These are phyloP conservation scores for Pseudogymnoascus sp. DNA, from an alignment of 2,329 filamentous ascomycete genomes.

Conservation along the genomic window DNA sequence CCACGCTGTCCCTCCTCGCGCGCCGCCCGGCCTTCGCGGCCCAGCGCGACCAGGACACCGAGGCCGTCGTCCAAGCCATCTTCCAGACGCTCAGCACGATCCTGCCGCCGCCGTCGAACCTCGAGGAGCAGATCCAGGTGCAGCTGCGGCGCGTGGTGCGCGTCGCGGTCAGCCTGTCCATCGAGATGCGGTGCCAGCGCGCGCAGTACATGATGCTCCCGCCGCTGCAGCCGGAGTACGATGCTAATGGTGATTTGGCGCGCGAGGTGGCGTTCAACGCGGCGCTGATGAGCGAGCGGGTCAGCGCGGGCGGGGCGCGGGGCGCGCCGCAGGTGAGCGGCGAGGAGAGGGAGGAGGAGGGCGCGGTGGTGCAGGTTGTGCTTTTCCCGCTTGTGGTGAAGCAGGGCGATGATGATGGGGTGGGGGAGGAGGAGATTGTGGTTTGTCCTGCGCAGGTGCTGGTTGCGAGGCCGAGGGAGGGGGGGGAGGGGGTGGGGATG, in stretches of 20 bases:
- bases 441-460: constrained; percentile 93
- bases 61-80: constrained; percentile 89
- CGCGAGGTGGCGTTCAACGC: constrained; percentile 89
- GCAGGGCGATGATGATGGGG: constrained; percentile 80
- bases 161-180: constrained; percentile 79
- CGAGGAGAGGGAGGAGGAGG: constrained; percentile 68
- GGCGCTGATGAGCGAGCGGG: constrained; percentile 83
- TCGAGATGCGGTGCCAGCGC: constrained; percentile 95
- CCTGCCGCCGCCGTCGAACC: constrained; percentile 74
- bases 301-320: background rate
- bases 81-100: constrained; percentile 76
- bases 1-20: constrained; percentile 82
- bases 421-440: constrained; percentile 88
- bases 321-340: constrained; percentile 39
- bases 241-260: constrained; percentile 80
- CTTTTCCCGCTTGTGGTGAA: constrained; percentile 95
- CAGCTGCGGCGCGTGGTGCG: constrained; percentile 82
- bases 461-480: constrained; percentile 45
- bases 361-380: constrained; percentile 78
- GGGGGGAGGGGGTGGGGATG: constrained; percentile 11
- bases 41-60: constrained; percentile 82
- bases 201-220: constrained; percentile 99
- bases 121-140: constrained; percentile 71
- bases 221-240: constrained; percentile 88
- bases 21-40: constrained; percentile 70